These are phyloP conservation scores for Aspergillus coremiiformis DNA, from an alignment of 495 filamentous ascomycete species.

Conservation along the genomic window DNA sequence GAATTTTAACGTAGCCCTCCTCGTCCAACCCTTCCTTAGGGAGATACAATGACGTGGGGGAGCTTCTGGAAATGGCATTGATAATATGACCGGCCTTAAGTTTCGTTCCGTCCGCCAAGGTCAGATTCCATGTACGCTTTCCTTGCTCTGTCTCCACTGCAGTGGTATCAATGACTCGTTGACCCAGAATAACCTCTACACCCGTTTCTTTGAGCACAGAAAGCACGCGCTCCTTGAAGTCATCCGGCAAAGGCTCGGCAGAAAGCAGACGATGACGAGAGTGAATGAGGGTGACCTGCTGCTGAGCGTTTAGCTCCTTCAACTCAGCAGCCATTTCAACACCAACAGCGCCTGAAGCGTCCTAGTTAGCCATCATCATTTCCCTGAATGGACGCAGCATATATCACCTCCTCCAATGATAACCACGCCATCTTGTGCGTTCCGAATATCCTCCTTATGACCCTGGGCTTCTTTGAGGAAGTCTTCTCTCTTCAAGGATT, in stretches of 20 bases:
- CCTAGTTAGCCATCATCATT: constrained; percentile 13
- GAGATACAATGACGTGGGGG: constrained; percentile 50
- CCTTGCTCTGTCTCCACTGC: constrained; percentile 23
- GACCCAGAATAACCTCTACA: constrained; percentile 49
- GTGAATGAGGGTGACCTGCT: constrained; percentile 59
- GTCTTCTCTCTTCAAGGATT: constrained; percentile 42
- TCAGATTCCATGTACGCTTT: constrained; percentile 43
- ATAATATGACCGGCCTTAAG: constrained; percentile 50
- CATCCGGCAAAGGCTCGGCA: constrained; percentile 57
- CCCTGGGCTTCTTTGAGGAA: constrained; percentile 48
- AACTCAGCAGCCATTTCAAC: constrained; percentile 67
- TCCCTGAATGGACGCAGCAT: constrained; percentile 13
- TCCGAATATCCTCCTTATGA: constrained; percentile 19
- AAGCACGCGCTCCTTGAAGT: constrained; percentile 49
- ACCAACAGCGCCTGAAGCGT: constrained; percentile 51
- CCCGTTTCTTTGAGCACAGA: constrained; percentile 45
- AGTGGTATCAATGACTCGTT: constrained; percentile 37
- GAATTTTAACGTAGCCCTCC: constrained; percentile 52
- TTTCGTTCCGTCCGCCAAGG: constrained; percentile 46
- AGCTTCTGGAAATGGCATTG: constrained; percentile 49
- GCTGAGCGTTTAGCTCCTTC: constrained; percentile 48
- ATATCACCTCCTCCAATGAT: constrained; percentile 48
- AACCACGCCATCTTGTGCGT: constrained; percentile 41
- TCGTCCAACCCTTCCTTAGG: constrained; percentile 40
- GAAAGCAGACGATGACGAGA: constrained; percentile 56